Evolutionary conservation across 2,329 filamentous ascomycete genomes (phyloP).

Genomic region (Penicillium vulpinum): DNA sequence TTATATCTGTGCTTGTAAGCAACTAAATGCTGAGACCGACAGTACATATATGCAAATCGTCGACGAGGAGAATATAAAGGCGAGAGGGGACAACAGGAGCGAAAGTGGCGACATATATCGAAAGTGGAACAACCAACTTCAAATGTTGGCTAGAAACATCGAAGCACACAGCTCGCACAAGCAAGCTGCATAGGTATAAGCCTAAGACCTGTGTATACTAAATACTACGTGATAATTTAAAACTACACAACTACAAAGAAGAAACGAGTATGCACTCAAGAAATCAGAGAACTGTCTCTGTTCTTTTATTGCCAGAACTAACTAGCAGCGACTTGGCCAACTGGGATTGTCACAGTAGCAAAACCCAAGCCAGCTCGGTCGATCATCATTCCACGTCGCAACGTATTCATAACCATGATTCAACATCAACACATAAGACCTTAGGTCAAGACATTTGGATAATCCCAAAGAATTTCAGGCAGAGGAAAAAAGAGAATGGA

Average conservation of each 20-base stretch:
- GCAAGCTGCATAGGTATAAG: not conserved
- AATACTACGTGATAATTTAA: not conserved
- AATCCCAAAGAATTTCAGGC: constrained; percentile 9
- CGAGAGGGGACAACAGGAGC: not conserved
- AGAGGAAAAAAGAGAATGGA: constrained; percentile 10
- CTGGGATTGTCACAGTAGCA: constrained; percentile 4
- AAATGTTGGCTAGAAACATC: too few relatives aligned
- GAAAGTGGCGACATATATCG: too few relatives aligned
- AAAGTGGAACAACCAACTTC: too few relatives aligned
- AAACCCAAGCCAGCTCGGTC: constrained; percentile 3
- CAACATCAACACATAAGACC: constrained; percentile 27
- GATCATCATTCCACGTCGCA: constrained; percentile 28
- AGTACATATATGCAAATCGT: too few relatives aligned
- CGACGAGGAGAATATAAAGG: not conserved
- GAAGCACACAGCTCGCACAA: not conserved
- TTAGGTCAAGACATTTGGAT: constrained; percentile 18
- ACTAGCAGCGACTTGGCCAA: constrained; percentile 21
- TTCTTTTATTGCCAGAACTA: constrained; percentile 21
- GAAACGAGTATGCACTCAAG: not conserved
- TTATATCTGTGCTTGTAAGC: not conserved
- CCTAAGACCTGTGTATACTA: not conserved
- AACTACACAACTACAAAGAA: not conserved
- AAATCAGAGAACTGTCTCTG: constrained; percentile 8
- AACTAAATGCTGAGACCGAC: not conserved
- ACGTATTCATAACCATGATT: constrained; percentile 29